Evolutionary conservation across 2,329 filamentous ascomycete species (phyloP).

Genomic region (Hysterium pulicare): DNA sequence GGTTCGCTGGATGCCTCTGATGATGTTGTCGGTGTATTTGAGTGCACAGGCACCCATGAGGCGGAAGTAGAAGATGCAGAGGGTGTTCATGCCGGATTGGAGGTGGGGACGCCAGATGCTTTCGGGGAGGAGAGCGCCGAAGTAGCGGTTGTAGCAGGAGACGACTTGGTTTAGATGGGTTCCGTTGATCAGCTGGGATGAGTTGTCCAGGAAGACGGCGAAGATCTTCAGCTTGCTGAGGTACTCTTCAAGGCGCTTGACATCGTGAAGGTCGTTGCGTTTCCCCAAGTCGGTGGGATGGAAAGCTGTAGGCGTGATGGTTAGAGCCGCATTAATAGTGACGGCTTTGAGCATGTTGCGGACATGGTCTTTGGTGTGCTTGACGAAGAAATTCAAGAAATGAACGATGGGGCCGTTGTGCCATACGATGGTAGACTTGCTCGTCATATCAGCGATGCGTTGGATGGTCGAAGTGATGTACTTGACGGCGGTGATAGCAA

Average conservation of each 20-base stretch:
- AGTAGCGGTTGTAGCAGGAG: slow-evolving; percentile 32
- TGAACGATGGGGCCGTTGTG: slow-evolving; percentile 30
- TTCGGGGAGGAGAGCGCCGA: slow-evolving; percentile 23
- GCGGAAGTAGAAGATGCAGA: slow-evolving; percentile 27
- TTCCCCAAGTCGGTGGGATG: slow-evolving; percentile 19
- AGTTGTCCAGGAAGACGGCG: slow-evolving; percentile 27
- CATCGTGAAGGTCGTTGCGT: slow-evolving; percentile 18
- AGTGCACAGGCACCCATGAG: slow-evolving; percentile 16
- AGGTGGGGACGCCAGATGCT: slow-evolving; percentile 19
- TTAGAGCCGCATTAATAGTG: slow-evolving; percentile 22
- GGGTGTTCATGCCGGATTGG: slow-evolving; percentile 23
- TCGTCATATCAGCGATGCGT: slow-evolving; percentile 15
- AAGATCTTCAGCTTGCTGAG: slow-evolving; percentile 21
- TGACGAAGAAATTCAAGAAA: slow-evolving; percentile 28
- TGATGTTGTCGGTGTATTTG: slow-evolving; percentile 16
- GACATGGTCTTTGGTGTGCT: slow-evolving; percentile 20
- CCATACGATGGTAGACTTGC: slow-evolving; percentile 24
- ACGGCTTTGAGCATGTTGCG: slow-evolving; percentile 20
- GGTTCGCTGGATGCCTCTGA: slow-evolving; percentile 21
- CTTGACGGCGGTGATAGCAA: slow-evolving; percentile 15
- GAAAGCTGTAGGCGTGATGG: slow-evolving; percentile 13
- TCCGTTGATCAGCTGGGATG: slow-evolving; percentile 18
- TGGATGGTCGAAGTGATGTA: slow-evolving; percentile 24
- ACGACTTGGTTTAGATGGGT: slow-evolving; percentile 25
- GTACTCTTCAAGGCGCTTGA: slow-evolving; percentile 24